These are phyloP conservation scores for Grosmannia clavigera DNA, from an alignment of 2,329 filamentous ascomycete genomes.

Conservation along the genomic window DNA sequence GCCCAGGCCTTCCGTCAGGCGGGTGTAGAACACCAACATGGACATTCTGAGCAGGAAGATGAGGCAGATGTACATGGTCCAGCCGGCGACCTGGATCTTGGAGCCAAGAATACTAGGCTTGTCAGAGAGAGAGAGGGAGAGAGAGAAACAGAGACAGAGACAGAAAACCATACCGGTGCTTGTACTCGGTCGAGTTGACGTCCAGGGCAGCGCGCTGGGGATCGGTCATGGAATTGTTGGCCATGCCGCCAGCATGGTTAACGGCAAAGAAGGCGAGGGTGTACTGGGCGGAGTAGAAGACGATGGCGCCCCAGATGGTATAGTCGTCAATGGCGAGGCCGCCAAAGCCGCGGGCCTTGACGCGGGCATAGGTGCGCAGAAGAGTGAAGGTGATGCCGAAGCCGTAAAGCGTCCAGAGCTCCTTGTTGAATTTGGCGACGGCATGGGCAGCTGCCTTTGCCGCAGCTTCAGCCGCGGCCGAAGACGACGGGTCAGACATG, in stretches of 20 bases:
- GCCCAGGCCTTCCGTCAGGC: constrained; percentile 24
- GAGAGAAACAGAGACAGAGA: background rate
- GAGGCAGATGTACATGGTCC: constrained; percentile 39
- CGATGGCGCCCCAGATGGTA: constrained; percentile 25
- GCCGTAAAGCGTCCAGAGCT: constrained; percentile 23
- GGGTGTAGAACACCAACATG: constrained; percentile 40
- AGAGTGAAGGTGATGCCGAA: constrained; percentile 22
- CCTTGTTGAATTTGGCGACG: constrained; percentile 18
- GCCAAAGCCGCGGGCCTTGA: constrained; percentile 19
- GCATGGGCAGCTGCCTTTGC: constrained; percentile 14
- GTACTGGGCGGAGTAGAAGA: constrained; percentile 37
- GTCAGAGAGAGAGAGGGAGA: background rate
- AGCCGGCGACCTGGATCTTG: constrained; percentile 39
- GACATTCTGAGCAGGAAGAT: constrained; percentile 41
- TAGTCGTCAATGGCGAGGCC: constrained; percentile 23
- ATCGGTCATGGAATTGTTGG: constrained; percentile 43
- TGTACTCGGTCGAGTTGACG: constrained; percentile 29
- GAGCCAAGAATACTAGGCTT: constrained; percentile 32
- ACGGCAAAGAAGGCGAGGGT: constrained; percentile 35
- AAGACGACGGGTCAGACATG: no score
- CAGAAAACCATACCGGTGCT: constrained; percentile 5
- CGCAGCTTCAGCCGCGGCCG: constrained; percentile 3
- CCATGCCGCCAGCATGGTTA: constrained; percentile 32
- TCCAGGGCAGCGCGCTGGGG: constrained; percentile 29
- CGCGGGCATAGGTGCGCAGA: constrained; percentile 23